Percentiles rank a stretch among this genome's conserved stretches.
These are phyloP conservation scores for Tricladium varicosporioides DNA, from an alignment of 2,329 filamentous ascomycete species.

Conservation along the genomic window DNA sequence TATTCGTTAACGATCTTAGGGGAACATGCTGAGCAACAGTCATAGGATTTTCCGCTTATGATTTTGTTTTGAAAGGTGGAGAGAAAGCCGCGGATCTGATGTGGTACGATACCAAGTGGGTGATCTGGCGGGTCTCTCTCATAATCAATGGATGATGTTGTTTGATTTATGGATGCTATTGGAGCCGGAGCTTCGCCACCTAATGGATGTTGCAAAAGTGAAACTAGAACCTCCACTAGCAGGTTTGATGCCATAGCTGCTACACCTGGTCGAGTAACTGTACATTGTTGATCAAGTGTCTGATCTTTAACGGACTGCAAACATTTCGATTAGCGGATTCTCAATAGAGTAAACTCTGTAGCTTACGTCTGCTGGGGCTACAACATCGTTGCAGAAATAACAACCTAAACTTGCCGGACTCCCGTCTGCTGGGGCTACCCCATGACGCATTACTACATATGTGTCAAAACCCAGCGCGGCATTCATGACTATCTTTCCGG, in stretches of 20 bases:
- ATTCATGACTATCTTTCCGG: conserved; percentile 94
- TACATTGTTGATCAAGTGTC: conserved; percentile 96
- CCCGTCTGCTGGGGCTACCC: conserved; percentile 57
- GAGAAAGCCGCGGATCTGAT: conserved; percentile 77
- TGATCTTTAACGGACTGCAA: conserved; percentile 84
- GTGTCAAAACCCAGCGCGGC: conserved; percentile 95
- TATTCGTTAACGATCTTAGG: conserved; percentile 68
- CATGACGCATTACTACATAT: conserved; percentile 96
- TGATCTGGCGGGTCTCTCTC: conserved; percentile 57
- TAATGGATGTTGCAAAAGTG: conserved; percentile 81
- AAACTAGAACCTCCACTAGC: conserved; percentile 85
- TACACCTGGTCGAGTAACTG: conserved; percentile 89
- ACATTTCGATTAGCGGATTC: background rate
- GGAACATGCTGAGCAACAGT: conserved; percentile 79
- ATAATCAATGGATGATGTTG: conserved; percentile 39
- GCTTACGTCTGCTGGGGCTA: conserved; percentile 87
- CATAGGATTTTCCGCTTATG: conserved; percentile 72
- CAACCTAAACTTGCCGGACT: conserved; percentile 76
- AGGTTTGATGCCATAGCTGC: conserved; percentile 89
- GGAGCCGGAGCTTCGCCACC: conserved; percentile 62
- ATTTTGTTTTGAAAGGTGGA: conserved; percentile 71
- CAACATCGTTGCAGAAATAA: conserved; percentile 98
- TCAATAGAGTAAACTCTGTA: background rate
- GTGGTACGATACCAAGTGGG: conserved; percentile 69
- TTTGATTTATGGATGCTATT: conserved; percentile 31